Evolutionary conservation across 768 basidiomycete species (phyloP).

Genomic region (Rubroboletus satanas): DNA sequence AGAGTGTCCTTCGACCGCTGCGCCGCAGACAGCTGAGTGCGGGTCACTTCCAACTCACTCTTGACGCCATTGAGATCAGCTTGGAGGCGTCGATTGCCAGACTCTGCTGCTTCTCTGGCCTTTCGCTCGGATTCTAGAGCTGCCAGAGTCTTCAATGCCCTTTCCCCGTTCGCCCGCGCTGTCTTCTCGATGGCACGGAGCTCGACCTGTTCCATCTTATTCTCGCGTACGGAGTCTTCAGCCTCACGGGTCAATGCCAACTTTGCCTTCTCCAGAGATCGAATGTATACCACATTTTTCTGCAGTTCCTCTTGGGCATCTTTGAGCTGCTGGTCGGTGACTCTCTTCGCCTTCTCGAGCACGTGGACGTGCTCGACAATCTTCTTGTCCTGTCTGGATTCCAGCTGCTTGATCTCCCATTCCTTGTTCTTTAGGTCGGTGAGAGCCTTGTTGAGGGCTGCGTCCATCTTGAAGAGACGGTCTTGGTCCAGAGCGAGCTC

Average conservation of each 20-base stretch:
- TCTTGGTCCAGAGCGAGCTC: constrained; percentile 71
- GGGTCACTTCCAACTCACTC: constrained; percentile 53
- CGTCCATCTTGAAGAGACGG: constrained; percentile 65
- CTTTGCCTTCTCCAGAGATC: constrained; percentile 84
- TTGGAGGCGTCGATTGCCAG: constrained; percentile 56
- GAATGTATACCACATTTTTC: constrained; percentile 70
- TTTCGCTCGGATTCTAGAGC: constrained; percentile 67
- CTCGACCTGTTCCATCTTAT: constrained; percentile 64
- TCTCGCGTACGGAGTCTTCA: constrained; percentile 76
- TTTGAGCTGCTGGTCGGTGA: constrained; percentile 86
- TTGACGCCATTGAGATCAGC: constrained; percentile 54
- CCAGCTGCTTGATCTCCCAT: constrained; percentile 82
- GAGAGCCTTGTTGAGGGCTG: constrained; percentile 77
- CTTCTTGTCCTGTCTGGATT: constrained; percentile 91
- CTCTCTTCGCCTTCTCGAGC: constrained; percentile 89
- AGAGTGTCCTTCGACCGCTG: constrained; percentile 63
- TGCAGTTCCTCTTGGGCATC: constrained; percentile 78
- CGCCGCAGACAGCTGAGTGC: constrained; percentile 47
- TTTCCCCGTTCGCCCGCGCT: constrained; percentile 57
- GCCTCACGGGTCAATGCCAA: constrained; percentile 69
- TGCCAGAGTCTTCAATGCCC: constrained; percentile 48
- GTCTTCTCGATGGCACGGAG: constrained; percentile 69
- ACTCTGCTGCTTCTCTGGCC: constrained; percentile 61
- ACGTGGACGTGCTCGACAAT: constrained; percentile 98
- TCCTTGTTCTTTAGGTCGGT: constrained; percentile 77